Base-by-base conservation (phyloP, 306 rosid genomes). In the Pterocarpus santalinus region DNA sequence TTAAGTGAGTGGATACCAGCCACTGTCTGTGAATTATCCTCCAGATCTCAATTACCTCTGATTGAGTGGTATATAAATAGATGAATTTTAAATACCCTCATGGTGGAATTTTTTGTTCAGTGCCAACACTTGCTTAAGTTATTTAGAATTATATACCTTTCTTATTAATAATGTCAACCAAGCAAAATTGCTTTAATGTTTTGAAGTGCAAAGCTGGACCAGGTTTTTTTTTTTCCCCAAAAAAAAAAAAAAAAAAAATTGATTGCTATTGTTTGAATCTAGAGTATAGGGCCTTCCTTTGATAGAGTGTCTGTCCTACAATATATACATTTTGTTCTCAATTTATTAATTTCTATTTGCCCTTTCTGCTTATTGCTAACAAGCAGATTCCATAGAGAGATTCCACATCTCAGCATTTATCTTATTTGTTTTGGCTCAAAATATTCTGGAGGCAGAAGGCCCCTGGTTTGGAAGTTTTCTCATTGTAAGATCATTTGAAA, bases 381-480 rank as follows among this genome's bases (percentile, higher is more conserved):
- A 55, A 79, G 74, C 97, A 95, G 99, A 95, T 90, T 95, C 99
- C 8, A 86, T 95, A 12, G 99, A 95, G 87, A 92, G 99, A 89
- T 95, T 95, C 91, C 99, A 95, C 83, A 95, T 93, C 83, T 86
- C 95, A 47, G 97, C 98, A 75, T 93, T 90, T 82, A 80, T 93
- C 89, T 84, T 95, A 63, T 95, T 95, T 8, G 98, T 95, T 78
- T 88, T 95, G 86, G 99, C 99, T 77, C 99, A 95, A 90, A 95
- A 95, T 81, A 95, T 95, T 87, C 92, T 93, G 86, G 99, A 95
- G 89, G 97, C 97, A 6, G 99, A 95, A 87, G 98, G 98, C 65
- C 93, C 98, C 83, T 95, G 99, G 99, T 93, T 95, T 71, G 79
- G 87, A 79, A 90, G 90, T 86, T 95, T 95, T 84, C 83, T 93